phyloP scores from a whole-genome alignment of 805 yeast species.

The Candida incommunis region DNA sequence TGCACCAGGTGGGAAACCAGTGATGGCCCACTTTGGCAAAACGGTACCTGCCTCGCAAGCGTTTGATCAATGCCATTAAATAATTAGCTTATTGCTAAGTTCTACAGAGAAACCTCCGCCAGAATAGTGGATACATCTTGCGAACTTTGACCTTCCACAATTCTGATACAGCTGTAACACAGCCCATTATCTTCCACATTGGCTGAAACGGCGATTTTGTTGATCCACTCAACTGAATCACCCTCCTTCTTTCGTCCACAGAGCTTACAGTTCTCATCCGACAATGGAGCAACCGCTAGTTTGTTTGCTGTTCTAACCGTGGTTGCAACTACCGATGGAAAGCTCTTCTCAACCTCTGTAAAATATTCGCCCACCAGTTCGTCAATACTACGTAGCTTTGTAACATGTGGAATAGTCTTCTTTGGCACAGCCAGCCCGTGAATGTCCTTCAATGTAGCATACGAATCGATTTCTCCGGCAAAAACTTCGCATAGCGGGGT shows the following conservation, averaged over 20 bases:
- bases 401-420: constrained; percentile 25
- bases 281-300: constrained; percentile 21
- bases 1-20: too few species aligned
- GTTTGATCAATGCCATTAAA: too few species aligned
- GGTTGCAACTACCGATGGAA: constrained; percentile 82
- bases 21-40: too few species aligned
- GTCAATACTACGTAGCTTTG: constrained; percentile 66
- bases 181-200: constrained; percentile 21
- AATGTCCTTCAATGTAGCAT: constrained; percentile 30
- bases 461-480: constrained; percentile 50
- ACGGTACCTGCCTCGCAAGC: too few species aligned
- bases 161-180: constrained; percentile 69
- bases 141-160: constrained; percentile 35
- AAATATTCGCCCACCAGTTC: constrained; percentile 68
- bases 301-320: constrained; percentile 84
- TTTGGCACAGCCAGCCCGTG: constrained; percentile 18
- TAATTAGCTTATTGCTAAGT: too few species aligned
- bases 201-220: constrained; percentile 47
- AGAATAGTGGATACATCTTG: too few species aligned
- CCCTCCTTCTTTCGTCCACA: constrained; percentile 43
- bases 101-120: too few species aligned
- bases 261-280: constrained; percentile 31
- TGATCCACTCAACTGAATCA: constrained; percentile 53
- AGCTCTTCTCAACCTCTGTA: constrained; percentile 53
- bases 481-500: constrained; percentile 62